Evolutionary conservation across 2,329 filamentous ascomycete genomes (phyloP).

Genomic region (Westerdykella aurantiaca): DNA sequence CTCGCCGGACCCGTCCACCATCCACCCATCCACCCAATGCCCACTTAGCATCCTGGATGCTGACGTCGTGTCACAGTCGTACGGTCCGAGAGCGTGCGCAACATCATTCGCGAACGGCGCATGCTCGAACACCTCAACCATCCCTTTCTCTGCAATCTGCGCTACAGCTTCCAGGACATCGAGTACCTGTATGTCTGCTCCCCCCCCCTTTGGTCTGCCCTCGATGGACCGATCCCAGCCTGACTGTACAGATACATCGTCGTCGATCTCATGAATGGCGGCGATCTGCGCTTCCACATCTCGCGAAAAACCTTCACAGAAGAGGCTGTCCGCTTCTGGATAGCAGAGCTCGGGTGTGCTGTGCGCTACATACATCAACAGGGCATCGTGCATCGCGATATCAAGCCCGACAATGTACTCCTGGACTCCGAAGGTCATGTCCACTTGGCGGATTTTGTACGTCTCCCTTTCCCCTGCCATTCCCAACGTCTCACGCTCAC

Average conservation of each 20-base stretch:
- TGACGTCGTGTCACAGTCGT: constrained; percentile 61
- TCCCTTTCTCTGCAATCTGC: constrained; percentile 94
- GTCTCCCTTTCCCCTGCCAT: constrained; percentile 35
- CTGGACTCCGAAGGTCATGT: constrained; percentile 59
- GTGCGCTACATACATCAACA: constrained; percentile 51
- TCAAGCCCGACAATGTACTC: constrained; percentile 41
- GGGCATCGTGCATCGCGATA: constrained; percentile 40
- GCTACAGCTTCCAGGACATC: constrained; percentile 98
- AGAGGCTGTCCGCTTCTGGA: constrained; percentile 95
- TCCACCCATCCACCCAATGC: constrained; percentile 5
- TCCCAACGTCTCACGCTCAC: constrained; percentile 30
- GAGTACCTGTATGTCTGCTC: constrained; percentile 76
- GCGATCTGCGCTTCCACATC: constrained; percentile 94
- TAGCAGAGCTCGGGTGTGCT: constrained; percentile 87
- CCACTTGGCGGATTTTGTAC: constrained; percentile 93
- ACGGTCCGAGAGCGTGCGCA: constrained; percentile 93
- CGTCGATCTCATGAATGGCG: constrained; percentile 96
- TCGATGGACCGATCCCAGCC: not conserved
- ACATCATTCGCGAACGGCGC: constrained; percentile 92
- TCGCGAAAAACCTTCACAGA: constrained; percentile 97
- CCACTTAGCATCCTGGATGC: constrained; percentile 11
- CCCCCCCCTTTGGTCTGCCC: not conserved
- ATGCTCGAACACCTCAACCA: constrained; percentile 99
- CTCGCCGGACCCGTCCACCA: not conserved
- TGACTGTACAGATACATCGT: constrained; percentile 66